A percentile compares a stretch with the other conserved stretches of the same genome.
Evolutionary conservation across 1,139 yeast species (phyloP).

Genomic region (Lodderomyces parapsilosis): DNA sequence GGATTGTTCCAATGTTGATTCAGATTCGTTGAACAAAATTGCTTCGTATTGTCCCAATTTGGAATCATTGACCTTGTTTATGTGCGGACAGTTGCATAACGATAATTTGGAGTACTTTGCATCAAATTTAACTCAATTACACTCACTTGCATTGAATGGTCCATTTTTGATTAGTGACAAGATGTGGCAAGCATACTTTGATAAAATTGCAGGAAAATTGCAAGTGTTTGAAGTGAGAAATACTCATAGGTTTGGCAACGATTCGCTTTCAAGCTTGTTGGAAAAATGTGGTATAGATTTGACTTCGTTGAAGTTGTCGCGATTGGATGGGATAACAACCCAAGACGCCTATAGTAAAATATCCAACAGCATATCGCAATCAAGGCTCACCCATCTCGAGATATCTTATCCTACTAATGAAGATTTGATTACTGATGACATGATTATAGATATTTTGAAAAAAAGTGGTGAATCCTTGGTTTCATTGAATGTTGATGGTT

Average conservation of each 20-base stretch:
- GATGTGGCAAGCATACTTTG: slow-evolving; percentile 76
- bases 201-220: slow-evolving; percentile 31
- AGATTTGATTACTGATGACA: slow-evolving; percentile 70
- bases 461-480: slow-evolving; percentile 62
- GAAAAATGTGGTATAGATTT: slow-evolving; percentile 61
- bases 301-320: slow-evolving; percentile 48
- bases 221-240: slow-evolving; percentile 61
- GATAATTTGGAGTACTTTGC: slow-evolving; percentile 66
- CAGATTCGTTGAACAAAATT: slow-evolving; percentile 64
- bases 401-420: slow-evolving; percentile 66
- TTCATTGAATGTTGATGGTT: slow-evolving; percentile 66
- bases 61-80: slow-evolving; percentile 63
- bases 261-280: slow-evolving; percentile 60
- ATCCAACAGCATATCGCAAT: slow-evolving; percentile 55
- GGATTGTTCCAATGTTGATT: slow-evolving; percentile 85
- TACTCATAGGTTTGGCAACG: slow-evolving; percentile 79
- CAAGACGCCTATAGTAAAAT: slow-evolving; percentile 60
- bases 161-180: slow-evolving; percentile 78
- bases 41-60: slow-evolving; percentile 80
- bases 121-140: slow-evolving; percentile 55
- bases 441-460: slow-evolving; percentile 60
- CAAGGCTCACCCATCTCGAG: slow-evolving; percentile 56
- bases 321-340: slow-evolving; percentile 69
- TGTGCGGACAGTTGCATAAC: slow-evolving; percentile 92
- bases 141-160: slow-evolving; percentile 67